Evolutionary conservation across 2,329 filamentous ascomycete species (phyloP).

Genomic region (Aspergillus pseudoglaucus): DNA sequence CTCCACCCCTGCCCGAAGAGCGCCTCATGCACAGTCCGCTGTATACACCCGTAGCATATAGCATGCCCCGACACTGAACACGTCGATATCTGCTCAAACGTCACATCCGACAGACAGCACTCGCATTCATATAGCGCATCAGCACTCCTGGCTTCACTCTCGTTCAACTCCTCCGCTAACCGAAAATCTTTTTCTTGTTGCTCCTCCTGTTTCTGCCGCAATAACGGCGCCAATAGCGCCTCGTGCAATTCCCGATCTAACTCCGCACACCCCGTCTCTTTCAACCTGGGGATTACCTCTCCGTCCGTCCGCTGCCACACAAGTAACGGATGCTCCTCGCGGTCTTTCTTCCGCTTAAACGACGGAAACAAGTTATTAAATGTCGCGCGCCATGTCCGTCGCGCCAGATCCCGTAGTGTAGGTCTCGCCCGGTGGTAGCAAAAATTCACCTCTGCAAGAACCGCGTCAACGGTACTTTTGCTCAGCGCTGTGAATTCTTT

Average conservation of each 20-base stretch:
- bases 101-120: conserved; percentile 42
- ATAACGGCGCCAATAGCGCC: conserved; percentile 31
- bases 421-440: conserved; percentile 40
- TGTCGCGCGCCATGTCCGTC: conserved; percentile 40
- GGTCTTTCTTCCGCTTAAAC: conserved; percentile 35
- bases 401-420: conserved; percentile 36
- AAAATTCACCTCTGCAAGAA: conserved; percentile 44
- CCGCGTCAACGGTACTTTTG: conserved; percentile 40
- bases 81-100: conserved; percentile 43
- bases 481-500: conserved; percentile 41
- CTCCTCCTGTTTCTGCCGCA: conserved; percentile 28
- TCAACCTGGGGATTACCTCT: conserved; percentile 28
- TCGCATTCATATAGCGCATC: conserved; percentile 43
- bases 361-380: conserved; percentile 38
- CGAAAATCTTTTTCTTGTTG: conserved; percentile 32
- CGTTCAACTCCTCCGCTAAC: conserved; percentile 38
- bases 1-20: conserved; percentile 91
- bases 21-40: conserved; percentile 74
- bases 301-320: conserved; percentile 30
- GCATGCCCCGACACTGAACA: conserved; percentile 39
- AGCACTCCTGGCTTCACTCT: conserved; percentile 35
- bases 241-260: conserved; percentile 38
- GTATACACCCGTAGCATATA: conserved; percentile 66
- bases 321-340: conserved; percentile 35
- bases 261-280: conserved; percentile 38